A percentile compares a stretch with the other conserved stretches of the same genome.
These are phyloP conservation scores for Daldinia sp. DNA, from an alignment of 2,329 filamentous ascomycete genomes.

Conservation along the genomic window DNA sequence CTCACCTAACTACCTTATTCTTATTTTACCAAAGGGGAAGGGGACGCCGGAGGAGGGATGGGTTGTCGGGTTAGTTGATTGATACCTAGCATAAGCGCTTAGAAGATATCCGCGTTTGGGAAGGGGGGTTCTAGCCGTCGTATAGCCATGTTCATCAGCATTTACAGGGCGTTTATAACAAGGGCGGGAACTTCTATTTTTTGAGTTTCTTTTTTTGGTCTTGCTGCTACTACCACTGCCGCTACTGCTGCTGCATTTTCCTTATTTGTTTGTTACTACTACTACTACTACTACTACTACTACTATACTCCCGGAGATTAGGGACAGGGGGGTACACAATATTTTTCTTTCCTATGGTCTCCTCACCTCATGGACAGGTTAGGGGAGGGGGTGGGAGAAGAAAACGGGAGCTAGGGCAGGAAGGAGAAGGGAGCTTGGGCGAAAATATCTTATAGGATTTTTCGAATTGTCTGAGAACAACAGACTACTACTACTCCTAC, in stretches of 20 bases:
- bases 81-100: constrained; percentile 42
- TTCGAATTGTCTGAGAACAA: constrained; percentile 12
- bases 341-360: not conserved
- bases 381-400: constrained; percentile 3
- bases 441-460: constrained; percentile 39
- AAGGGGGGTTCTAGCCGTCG: constrained; percentile 21
- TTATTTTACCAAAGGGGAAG: constrained; percentile 13
- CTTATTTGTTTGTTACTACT: not conserved
- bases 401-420: constrained; percentile 13
- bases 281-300: no score
- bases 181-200: constrained; percentile 20
- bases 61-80: constrained; percentile 21
- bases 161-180: constrained; percentile 49
- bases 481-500: not conserved
- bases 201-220: constrained; percentile 13
- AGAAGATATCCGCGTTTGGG: constrained; percentile 35
- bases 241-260: not conserved
- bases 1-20: not conserved
- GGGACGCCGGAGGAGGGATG: not conserved
- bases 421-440: constrained; percentile 26
- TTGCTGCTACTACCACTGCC: not conserved
- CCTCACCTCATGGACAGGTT: constrained; percentile 2
- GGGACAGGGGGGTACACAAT: not conserved
- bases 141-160: constrained; percentile 43
- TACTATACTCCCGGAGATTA: not conserved